Base-by-base conservation (phyloP, 345 rosid genomes). In the Viola odorata region DNA sequence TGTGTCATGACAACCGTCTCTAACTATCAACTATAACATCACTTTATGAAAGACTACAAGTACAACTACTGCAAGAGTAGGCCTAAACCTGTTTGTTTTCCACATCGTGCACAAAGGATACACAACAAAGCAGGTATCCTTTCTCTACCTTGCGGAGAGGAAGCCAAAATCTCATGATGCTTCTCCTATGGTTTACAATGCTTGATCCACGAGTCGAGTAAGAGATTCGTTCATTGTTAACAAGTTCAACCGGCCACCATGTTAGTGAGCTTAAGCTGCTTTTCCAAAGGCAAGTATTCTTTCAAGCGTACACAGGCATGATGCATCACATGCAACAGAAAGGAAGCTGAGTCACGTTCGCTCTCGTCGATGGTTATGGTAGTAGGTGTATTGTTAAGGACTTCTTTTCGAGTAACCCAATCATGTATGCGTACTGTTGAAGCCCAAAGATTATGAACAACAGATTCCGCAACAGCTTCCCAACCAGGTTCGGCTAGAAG, bases 201-300 rank as follows among this genome's bases (percentile, higher is more conserved):
- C 32, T 23, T 23, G 32, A 23, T 23, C 32, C 32, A 23, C 32
- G 2, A 23, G 32, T 23, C 32, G 32, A 23, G 32, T 2, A 23
- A 23, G 32, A 23, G 32, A 23, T 23, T 23, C 32, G 2, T 23
- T 23, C 32, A 23, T 23, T 5, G 49, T 40, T 5, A 36, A 59
- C 13, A 17, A 39, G 37, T 8, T 78, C 65, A 68, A 41, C 17
- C 15, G 6, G 78, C 63, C n/a, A 40, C 59, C 87, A 85, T 78
- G 75, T 79, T 73, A 36, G 91, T 82, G 65, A 91, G 91, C 62
- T 51, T 70, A 55, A 82, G 81, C 73, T 91, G 98, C 72, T 76
- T 89, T 71, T 85, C 95, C 41, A 84, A 68, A 41, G 92, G 81
- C 74, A 91, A 76, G 74, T 82, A 75, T 45, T 84, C 73, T 74